These are phyloP conservation scores for Boletus sp. DNA, from an alignment of 768 basidiomycete genomes.

Conservation along the genomic window DNA sequence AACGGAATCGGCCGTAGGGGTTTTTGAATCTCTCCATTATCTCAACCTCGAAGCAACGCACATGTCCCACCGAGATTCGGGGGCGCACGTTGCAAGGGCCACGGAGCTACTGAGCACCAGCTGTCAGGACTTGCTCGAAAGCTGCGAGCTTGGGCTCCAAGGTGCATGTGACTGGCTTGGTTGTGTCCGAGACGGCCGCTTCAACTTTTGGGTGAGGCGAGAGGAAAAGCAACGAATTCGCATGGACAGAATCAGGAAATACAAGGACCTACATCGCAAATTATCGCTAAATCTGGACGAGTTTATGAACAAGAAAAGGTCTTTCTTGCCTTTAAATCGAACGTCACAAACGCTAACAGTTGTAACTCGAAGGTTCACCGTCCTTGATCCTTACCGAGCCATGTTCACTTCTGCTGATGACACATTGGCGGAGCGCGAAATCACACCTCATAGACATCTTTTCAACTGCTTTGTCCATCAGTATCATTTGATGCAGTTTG, in stretches of 20 bases:
- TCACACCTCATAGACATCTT: slow-evolving; percentile 64
- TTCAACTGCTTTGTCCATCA: slow-evolving; percentile 79
- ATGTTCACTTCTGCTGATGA: slow-evolving; percentile 43
- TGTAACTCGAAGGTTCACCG: slow-evolving; percentile 35
- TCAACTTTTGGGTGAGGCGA: slow-evolving; percentile 37
- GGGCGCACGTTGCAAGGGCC: slow-evolving; percentile 41
- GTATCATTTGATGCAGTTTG: slow-evolving; percentile 45
- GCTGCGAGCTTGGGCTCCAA: slow-evolving; percentile 40
- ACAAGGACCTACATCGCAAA: slow-evolving; percentile 37
- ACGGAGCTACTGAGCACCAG: slow-evolving; percentile 48
- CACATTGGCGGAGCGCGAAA: slow-evolving; percentile 31
- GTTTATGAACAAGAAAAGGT: slow-evolving; percentile 57
- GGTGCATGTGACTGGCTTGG: slow-evolving; percentile 52
- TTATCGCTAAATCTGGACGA: slow-evolving; percentile 39
- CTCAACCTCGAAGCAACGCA: slow-evolving; percentile 61
- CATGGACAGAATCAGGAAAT: slow-evolving; percentile 35
- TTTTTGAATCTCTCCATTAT: slow-evolving; percentile 72
- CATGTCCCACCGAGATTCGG: slow-evolving; percentile 48
- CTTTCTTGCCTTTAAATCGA: slow-evolving; percentile 1
- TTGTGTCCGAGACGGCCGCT: slow-evolving; percentile 34
- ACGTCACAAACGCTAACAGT: not conserved
- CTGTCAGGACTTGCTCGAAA: slow-evolving; percentile 51
- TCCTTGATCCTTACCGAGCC: slow-evolving; percentile 62
- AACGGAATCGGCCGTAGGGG: slow-evolving; percentile 59
- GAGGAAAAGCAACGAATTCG: slow-evolving; percentile 32